Conservation (phyloP, 2,329 filamentous ascomycete genomes). For the Claviceps quebecensis region DNA sequence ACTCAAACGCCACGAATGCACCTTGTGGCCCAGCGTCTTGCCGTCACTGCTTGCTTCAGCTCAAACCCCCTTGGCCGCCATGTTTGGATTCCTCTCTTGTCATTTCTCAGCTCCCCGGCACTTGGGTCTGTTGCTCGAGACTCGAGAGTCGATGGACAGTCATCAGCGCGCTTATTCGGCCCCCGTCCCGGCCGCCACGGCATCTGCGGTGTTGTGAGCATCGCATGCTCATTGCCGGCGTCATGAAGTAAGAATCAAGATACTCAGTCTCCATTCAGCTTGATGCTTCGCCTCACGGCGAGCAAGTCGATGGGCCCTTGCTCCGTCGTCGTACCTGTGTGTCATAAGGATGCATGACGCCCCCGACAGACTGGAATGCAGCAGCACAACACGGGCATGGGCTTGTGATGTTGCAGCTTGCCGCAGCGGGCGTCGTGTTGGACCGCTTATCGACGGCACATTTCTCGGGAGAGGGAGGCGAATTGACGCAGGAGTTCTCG, state of each 20-base stretch:
- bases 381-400: neutral
- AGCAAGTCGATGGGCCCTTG: neutral
- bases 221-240: neutral
- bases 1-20: constrained; percentile 17
- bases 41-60: constrained; percentile 8
- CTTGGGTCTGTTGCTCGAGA: neutral
- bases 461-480: neutral
- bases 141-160: neutral
- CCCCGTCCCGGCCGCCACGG: neutral
- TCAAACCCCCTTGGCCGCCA: neutral
- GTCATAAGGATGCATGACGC: neutral
- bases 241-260: neutral
- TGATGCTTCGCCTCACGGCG: neutral
- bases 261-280: neutral
- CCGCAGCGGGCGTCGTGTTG: neutral
- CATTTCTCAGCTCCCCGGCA: neutral
- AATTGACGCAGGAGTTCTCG: no score
- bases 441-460: neutral
- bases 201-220: neutral
- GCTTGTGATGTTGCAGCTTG: no score
- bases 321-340: neutral
- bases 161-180: no score
- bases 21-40: constrained; percentile 15
- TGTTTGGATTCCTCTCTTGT: neutral
- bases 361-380: neutral